phyloP scores from a whole-genome alignment of 2,329 filamentous ascomycete genomes.

The Colletotrichum sp. region DNA sequence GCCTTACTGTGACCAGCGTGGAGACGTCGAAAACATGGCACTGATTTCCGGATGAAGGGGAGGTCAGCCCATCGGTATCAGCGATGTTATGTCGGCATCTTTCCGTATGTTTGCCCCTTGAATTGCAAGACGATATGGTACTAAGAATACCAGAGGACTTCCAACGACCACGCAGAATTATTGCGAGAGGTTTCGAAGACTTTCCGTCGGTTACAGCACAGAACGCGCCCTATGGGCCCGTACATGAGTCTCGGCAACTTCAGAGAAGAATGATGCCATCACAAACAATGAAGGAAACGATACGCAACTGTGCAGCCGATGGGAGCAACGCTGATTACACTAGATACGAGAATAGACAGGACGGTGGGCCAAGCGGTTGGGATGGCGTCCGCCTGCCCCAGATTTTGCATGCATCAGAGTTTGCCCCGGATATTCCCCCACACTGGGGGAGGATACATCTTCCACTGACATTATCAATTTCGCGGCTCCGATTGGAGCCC shows the following conservation, averaged over 20 bases:
- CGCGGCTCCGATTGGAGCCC: neutral
- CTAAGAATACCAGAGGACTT: neutral
- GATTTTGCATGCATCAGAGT: neutral
- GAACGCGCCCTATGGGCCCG: neutral
- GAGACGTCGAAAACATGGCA: neutral
- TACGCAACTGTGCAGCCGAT: neutral
- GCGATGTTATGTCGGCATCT: neutral
- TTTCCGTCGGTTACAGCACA: neutral
- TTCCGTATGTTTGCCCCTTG: neutral
- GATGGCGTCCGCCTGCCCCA: neutral
- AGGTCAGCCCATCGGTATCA: neutral
- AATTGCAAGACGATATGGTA: neutral
- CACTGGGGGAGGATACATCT: neutral
- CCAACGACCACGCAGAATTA: neutral
- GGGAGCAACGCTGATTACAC: neutral
- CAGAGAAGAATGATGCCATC: neutral
- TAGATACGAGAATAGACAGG: neutral
- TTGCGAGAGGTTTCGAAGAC: neutral
- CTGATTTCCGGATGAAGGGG: neutral
- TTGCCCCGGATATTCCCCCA: neutral
- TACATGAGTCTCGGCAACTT: neutral
- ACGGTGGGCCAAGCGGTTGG: neutral
- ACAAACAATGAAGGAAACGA: neutral
- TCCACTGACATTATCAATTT: neutral
- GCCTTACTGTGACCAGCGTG: neutral